Conservation (phyloP, 176 grass and related monocot species). For the Cenchrus purpureus region DNA sequence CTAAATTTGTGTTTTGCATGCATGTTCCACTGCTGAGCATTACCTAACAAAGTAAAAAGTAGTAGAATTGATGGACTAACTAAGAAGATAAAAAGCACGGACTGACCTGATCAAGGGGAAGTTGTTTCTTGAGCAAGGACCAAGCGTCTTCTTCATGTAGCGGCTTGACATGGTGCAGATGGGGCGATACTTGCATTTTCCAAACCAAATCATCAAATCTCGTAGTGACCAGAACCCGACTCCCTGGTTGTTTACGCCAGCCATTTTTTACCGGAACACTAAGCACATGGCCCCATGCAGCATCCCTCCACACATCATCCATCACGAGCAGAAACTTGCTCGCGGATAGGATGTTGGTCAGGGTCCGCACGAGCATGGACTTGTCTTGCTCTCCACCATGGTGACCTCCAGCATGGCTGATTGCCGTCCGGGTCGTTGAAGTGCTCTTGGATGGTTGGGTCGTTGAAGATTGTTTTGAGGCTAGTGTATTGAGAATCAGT, state of each 20-base stretch:
- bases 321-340: not conserved
- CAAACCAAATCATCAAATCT: not conserved
- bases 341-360: accelerated
- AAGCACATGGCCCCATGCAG: not conserved
- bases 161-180: not conserved
- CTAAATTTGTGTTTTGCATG: too few relatives aligned
- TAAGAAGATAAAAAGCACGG: not conserved
- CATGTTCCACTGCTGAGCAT: too few relatives aligned
- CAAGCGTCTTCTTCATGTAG: not conserved
- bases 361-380: not conserved
- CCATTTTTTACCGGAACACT: not conserved
- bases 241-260: not conserved
- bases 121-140: constrained; percentile 2
- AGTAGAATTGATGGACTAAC: not conserved
- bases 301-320: not conserved
- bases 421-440: not conserved
- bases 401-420: not conserved
- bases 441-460: not conserved
- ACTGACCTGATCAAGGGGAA: not conserved
- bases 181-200: not conserved
- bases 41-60: too few relatives aligned
- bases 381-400: not conserved
- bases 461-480: not conserved
- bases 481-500: too few relatives aligned
- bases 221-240: not conserved